These are phyloP conservation scores for Boeremia exigua DNA, from an alignment of 2,329 filamentous ascomycete genomes.

Conservation along the genomic window DNA sequence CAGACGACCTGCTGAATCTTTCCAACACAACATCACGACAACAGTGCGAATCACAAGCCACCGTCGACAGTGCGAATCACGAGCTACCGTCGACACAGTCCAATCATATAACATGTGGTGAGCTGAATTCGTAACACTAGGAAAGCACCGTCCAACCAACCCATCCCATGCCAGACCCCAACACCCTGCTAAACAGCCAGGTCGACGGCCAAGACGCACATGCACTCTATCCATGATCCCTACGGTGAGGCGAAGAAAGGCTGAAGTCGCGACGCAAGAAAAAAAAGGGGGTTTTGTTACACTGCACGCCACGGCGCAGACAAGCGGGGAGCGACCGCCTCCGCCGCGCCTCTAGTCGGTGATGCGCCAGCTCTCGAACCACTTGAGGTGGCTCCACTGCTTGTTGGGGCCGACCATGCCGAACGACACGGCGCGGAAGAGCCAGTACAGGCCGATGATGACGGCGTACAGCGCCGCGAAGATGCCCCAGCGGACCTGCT, in stretches of 20 bases:
- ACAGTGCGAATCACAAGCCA: no score
- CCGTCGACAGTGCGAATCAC: neutral
- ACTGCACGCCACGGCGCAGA: conserved; percentile 1
- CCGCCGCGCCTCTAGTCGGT: conserved; percentile 60
- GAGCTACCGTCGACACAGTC: neutral
- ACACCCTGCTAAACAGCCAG: conserved; percentile 14
- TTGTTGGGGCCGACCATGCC: conserved; percentile 87
- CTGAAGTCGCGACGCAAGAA: conserved; percentile 12
- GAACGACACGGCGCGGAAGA: conserved; percentile 94
- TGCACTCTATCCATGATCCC: conserved; percentile 16
- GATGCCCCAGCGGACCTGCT: conserved; percentile 68
- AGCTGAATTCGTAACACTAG: neutral
- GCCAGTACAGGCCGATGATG: conserved; percentile 81
- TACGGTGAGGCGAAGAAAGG: conserved; percentile 11
- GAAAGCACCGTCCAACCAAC: neutral
- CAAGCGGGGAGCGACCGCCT: neutral
- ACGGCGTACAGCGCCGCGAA: conserved; percentile 76
- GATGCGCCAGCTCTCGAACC: conserved; percentile 88
- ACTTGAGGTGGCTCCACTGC: conserved; percentile 91
- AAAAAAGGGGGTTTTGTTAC: conserved; percentile 13
- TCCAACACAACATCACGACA: no score
- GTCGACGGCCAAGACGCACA: conserved; percentile 2
- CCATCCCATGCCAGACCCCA: neutral
- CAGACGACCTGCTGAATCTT: no score
- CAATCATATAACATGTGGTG: neutral